phyloP scores from a whole-genome alignment of 164 flowering plant genomes.

The Magnolia kwangsiensis region DNA sequence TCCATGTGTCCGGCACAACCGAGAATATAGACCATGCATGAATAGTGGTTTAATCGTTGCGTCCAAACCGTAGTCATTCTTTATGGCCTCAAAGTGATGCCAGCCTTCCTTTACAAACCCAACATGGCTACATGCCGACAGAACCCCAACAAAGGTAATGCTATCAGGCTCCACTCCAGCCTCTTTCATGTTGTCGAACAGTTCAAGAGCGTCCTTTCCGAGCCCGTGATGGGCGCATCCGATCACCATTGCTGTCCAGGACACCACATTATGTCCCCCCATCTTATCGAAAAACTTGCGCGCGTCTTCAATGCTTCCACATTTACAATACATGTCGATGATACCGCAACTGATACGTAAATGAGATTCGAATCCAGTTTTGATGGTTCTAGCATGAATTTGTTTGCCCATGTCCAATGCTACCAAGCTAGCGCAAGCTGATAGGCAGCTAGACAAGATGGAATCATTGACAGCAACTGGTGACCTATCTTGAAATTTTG shows the following conservation, averaged over 20 bases:
- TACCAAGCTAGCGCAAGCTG: slow-evolving; percentile 53
- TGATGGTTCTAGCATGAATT: slow-evolving; percentile 54
- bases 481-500: slow-evolving; percentile 29
- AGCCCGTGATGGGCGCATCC: slow-evolving; percentile 74
- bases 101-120: slow-evolving; percentile 74
- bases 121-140: slow-evolving; percentile 83
- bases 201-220: slow-evolving; percentile 45
- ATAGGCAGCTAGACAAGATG: slow-evolving; percentile 68
- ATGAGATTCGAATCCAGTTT: slow-evolving; percentile 55
- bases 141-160: slow-evolving; percentile 68
- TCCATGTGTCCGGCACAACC: slow-evolving; percentile 63
- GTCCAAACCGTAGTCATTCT: slow-evolving; percentile 33
- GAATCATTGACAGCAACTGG: slow-evolving; percentile 52
- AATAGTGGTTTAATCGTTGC: slow-evolving; percentile 71
- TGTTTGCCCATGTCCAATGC: slow-evolving; percentile 39
- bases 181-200: slow-evolving; percentile 53
- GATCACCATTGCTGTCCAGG: slow-evolving; percentile 74
- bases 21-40: slow-evolving; percentile 73
- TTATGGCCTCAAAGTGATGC: slow-evolving; percentile 52
- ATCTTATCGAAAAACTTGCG: slow-evolving; percentile 45
- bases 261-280: slow-evolving; percentile 52
- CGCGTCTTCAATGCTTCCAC: slow-evolving; percentile 52
- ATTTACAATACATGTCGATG: slow-evolving; percentile 68
- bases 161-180: slow-evolving; percentile 55
- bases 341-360: slow-evolving; percentile 58